These are phyloP conservation scores for Berberis vulgaris DNA, from an alignment of 164 flowering plant genomes.

Conservation along the genomic window DNA sequence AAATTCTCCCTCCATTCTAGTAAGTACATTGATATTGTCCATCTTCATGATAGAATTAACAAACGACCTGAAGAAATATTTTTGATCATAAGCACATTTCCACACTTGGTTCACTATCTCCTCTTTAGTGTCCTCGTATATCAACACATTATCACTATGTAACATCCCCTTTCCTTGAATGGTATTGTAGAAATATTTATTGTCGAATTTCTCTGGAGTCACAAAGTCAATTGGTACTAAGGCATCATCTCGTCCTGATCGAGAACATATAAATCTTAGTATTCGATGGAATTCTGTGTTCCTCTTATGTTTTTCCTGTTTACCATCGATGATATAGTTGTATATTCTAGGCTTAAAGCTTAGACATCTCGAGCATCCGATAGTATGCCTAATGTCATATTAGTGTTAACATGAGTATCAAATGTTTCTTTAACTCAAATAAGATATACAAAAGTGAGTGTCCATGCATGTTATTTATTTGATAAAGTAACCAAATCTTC, in stretches of 20 bases:
- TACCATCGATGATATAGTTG: too few species aligned
- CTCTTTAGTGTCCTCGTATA: conserved; percentile 38
- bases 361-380: too few species aligned
- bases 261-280: conserved; percentile 51
- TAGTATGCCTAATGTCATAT: too few species aligned
- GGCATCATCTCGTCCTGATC: conserved; percentile 32
- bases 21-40: conserved; percentile 67
- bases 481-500: conserved; percentile 66
- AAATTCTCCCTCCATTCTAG: conserved; percentile 52
- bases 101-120: conserved; percentile 32
- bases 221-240: conserved; percentile 39
- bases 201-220: conserved; percentile 59
- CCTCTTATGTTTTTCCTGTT: conserved; percentile 14
- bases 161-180: conserved; percentile 54
- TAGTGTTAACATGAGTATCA: too few species aligned
- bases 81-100: conserved; percentile 39
- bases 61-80: conserved; percentile 42
- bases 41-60: conserved; percentile 52
- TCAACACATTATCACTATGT: conserved; percentile 47
- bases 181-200: conserved; percentile 45
- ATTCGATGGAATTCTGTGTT: conserved; percentile 26
- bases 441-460: too few species aligned
- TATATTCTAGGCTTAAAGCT: too few species aligned
- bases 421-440: too few species aligned
- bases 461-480: conserved; percentile 22